phyloP scores from a whole-genome alignment of 495 filamentous ascomycete genomes.

The Aspergillus ellipticus region DNA sequence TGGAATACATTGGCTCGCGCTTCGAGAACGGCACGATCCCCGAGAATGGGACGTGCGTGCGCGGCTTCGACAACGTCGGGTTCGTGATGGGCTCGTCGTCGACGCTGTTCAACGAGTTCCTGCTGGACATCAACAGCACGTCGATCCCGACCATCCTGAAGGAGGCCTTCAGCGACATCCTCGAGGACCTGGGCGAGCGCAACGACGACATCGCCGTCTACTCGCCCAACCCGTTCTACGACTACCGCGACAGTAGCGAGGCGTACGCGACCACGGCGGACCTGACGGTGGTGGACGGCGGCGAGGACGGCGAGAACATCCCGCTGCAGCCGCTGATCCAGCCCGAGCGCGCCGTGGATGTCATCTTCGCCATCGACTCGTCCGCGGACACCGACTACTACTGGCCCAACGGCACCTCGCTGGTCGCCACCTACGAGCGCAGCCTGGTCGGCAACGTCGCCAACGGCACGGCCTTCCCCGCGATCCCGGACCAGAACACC shows the following conservation, averaged over 20 bases:
- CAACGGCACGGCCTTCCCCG: conserved; percentile 80
- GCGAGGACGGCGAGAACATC: conserved; percentile 82
- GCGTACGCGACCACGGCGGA: conserved; percentile 45
- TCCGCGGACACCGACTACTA: conserved; percentile 69
- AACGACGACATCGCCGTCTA: conserved; percentile 78
- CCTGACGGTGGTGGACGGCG: conserved; percentile 81
- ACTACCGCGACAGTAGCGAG: conserved; percentile 60
- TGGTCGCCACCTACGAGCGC: conserved; percentile 81
- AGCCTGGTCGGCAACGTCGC: conserved; percentile 51
- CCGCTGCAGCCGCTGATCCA: conserved; percentile 81
- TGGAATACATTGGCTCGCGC: conserved; percentile 71
- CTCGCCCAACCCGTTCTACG: conserved; percentile 76
- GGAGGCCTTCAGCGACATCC: conserved; percentile 47
- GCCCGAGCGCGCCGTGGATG: conserved; percentile 69
- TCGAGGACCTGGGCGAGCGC: conserved; percentile 47
- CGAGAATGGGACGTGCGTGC: conserved; percentile 56
- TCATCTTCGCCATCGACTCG: conserved; percentile 86
- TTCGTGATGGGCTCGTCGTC: conserved; percentile 84
- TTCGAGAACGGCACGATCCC: conserved; percentile 63
- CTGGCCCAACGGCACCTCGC: conserved; percentile 82
- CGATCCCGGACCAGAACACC: conserved; percentile 73
- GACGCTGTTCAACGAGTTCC: conserved; percentile 75
- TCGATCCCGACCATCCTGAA: conserved; percentile 50
- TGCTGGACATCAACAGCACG: conserved; percentile 53
- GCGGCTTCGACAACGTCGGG: conserved; percentile 84